Evolutionary conservation across 73 alveolate genomes (phyloP).

Genomic region (Paramecium primaurelia): DNA sequence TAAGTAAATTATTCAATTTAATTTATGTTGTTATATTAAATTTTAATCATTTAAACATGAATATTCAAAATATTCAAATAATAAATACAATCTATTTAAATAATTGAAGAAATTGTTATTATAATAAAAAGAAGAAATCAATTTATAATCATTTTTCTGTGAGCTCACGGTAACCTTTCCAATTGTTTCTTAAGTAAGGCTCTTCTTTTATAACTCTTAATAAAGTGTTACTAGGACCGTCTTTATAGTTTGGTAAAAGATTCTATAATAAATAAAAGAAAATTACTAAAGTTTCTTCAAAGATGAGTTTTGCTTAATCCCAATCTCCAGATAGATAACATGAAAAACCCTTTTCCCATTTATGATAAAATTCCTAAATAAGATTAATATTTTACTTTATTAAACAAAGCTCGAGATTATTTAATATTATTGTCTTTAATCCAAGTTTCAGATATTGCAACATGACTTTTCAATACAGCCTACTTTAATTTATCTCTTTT

Average conservation of each 20-base stretch:
- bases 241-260: slow-evolving; percentile 24
- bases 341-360: slow-evolving; percentile 73
- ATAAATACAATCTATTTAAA: no score
- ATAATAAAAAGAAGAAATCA: neutral
- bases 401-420: slow-evolving; percentile 1
- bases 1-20: no score
- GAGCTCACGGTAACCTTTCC: slow-evolving; percentile 84
- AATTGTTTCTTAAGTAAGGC: slow-evolving; percentile 67
- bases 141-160: slow-evolving; percentile 76
- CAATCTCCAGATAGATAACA: slow-evolving; percentile 76
- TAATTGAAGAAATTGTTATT: neutral
- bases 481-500: slow-evolving; percentile 48
- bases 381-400: slow-evolving; percentile 26
- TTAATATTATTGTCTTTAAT: slow-evolving; percentile 43
- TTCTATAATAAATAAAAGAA: neutral
- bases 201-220: slow-evolving; percentile 64
- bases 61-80: no score
- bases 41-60: no score
- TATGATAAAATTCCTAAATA: slow-evolving; percentile 65
- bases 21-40: no score
- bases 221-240: slow-evolving; percentile 76
- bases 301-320: slow-evolving; percentile 70
- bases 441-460: slow-evolving; percentile 18
- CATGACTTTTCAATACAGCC: neutral
- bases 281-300: slow-evolving; percentile 65